These are phyloP conservation scores for Triticum monococcum DNA, from an alignment of 176 grass and related monocot genomes.

Conservation along the genomic window DNA sequence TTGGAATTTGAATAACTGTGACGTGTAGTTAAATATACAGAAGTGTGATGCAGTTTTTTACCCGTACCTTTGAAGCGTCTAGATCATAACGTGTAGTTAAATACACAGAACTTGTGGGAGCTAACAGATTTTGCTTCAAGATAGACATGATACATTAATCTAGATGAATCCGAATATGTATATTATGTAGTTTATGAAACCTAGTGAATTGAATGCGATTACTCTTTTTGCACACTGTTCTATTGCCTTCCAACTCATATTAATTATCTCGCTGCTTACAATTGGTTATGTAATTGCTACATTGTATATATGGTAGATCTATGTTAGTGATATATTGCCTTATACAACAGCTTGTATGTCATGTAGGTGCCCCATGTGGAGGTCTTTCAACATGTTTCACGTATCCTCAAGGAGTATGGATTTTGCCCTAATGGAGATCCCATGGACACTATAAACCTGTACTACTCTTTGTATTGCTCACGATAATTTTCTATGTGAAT, in stretches of 20 bases:
- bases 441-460: neutral
- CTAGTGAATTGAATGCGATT: neutral
- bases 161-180: too few relatives aligned
- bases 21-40: too few relatives aligned
- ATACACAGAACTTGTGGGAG: too few relatives aligned
- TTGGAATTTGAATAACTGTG: too few relatives aligned
- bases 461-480: neutral
- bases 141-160: too few relatives aligned
- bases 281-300: neutral
- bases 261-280: neutral
- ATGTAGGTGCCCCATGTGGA: constrained; percentile 23
- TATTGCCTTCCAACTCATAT: neutral
- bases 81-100: too few relatives aligned
- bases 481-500: neutral
- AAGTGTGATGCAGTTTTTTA: too few relatives aligned
- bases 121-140: too few relatives aligned
- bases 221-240: neutral
- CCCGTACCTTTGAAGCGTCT: too few relatives aligned
- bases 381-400: constrained; percentile 12
- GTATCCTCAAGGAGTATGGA: constrained; percentile 17
- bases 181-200: neutral
- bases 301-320: neutral
- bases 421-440: neutral
- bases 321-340: neutral
- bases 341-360: neutral